Conservation (phyloP, 768 basidiomycete species). For the Trametes sanguinea region DNA sequence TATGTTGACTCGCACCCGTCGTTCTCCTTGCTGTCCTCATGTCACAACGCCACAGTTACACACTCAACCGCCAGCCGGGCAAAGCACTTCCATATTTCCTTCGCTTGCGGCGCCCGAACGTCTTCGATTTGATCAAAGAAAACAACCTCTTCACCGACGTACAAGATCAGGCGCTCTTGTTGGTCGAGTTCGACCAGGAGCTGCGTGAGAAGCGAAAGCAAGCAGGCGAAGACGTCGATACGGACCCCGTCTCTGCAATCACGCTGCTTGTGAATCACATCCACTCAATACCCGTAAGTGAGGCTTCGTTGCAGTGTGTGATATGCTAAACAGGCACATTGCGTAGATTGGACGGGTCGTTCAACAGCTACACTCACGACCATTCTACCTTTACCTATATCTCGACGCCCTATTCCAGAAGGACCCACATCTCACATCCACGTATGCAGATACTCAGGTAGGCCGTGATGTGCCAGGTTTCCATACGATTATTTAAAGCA, state of each 20-base stretch:
- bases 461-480: slow-evolving; percentile 9
- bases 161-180: slow-evolving; percentile 86
- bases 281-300: slow-evolving; percentile 89
- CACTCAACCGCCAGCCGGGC: slow-evolving; percentile 86
- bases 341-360: slow-evolving; percentile 83
- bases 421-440: slow-evolving; percentile 76
- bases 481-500: background rate
- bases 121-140: slow-evolving; percentile 92
- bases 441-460: slow-evolving; percentile 86
- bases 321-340: background rate
- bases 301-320: background rate
- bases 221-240: slow-evolving; percentile 40
- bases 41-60: slow-evolving; percentile 54
- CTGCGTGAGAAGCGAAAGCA: slow-evolving; percentile 60
- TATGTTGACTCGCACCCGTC: slow-evolving; percentile 36
- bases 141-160: slow-evolving; percentile 94
- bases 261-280: slow-evolving; percentile 88
- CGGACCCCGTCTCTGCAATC: slow-evolving; percentile 74
- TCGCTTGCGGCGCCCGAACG: slow-evolving; percentile 80
- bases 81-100: slow-evolving; percentile 93
- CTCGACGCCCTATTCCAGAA: slow-evolving; percentile 87
- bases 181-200: slow-evolving; percentile 95
- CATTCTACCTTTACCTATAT: slow-evolving; percentile 89
- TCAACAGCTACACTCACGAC: slow-evolving; percentile 73
- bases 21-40: background rate